Conservation (phyloP, 2,329 filamentous ascomycete species). For the Teratosphaeria gauchensis region DNA sequence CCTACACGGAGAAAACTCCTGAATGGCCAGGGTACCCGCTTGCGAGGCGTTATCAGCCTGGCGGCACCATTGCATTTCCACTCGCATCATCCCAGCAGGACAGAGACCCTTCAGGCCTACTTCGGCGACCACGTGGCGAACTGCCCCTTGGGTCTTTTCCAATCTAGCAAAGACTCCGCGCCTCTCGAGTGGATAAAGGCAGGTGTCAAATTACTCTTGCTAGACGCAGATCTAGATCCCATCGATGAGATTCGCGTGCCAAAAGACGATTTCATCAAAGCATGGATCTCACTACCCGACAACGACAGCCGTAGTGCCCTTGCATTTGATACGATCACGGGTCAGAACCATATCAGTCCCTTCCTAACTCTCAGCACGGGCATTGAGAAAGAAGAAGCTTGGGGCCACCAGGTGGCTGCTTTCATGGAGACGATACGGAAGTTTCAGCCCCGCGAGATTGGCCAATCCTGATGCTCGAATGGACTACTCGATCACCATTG, state of each 20-base stretch:
- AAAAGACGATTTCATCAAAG: constrained; percentile 15
- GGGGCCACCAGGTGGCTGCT: constrained; percentile 15
- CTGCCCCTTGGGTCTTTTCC: constrained; percentile 14
- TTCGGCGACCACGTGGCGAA: constrained; percentile 13
- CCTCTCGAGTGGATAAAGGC: constrained; percentile 10
- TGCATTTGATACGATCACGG: constrained; percentile 14
- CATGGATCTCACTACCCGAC: constrained; percentile 11
- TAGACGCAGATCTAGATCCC: constrained; percentile 19
- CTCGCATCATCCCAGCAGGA: constrained; percentile 5
- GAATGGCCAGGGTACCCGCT: constrained; percentile 4
- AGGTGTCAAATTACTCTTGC: constrained; percentile 9
- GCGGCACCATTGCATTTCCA: constrained; percentile 19
- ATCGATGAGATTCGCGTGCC: constrained; percentile 16
- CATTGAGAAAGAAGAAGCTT: constrained; percentile 16
- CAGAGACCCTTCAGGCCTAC: constrained; percentile 11
- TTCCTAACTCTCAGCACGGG: constrained; percentile 13
- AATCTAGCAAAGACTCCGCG: background rate
- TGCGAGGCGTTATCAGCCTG: constrained; percentile 17
- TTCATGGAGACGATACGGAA: constrained; percentile 15
- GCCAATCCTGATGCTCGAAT: background rate
- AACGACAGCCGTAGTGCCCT: constrained; percentile 9
- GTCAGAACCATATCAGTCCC: constrained; percentile 22
- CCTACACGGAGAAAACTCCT: constrained; percentile 11
- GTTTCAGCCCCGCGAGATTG: constrained; percentile 1
- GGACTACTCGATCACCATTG: no score